phyloP scores from a whole-genome alignment of 768 basidiomycete species.

The Neoboletus magnificus region DNA sequence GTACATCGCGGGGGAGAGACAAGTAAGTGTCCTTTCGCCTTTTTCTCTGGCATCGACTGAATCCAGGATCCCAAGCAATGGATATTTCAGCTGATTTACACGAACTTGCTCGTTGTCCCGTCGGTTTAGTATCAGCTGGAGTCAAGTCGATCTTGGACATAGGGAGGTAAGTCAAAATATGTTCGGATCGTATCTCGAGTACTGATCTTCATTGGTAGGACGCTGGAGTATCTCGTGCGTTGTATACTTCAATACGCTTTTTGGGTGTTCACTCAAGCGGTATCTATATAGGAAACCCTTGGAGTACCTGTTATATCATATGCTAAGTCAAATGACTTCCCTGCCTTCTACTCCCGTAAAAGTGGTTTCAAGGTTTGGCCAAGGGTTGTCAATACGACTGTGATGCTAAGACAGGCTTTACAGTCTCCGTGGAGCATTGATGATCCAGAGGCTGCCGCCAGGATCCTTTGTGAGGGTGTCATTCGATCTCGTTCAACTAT shows the following conservation, averaged over 20 bases:
- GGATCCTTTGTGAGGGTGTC: slow-evolving; percentile 62
- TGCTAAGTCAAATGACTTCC: slow-evolving; percentile 74
- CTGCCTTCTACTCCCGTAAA: slow-evolving; percentile 86
- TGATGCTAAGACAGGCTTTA: neutral
- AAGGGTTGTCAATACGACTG: neutral
- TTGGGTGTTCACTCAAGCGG: neutral
- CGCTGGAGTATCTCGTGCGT: slow-evolving; percentile 73
- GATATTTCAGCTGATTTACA: slow-evolving; percentile 94
- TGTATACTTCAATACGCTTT: neutral
- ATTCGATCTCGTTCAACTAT: neutral
- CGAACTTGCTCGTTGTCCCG: slow-evolving; percentile 84
- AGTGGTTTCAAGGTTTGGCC: slow-evolving; percentile 68
- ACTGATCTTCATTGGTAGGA: slow-evolving; percentile 41
- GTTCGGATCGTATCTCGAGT: neutral
- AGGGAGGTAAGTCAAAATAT: slow-evolving; percentile 46
- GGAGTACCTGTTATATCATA: slow-evolving; percentile 90
- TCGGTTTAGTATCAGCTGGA: slow-evolving; percentile 90
- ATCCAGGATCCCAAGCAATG: slow-evolving; percentile 56
- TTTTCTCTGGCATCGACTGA: neutral
- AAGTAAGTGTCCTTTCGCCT: slow-evolving; percentile 37
- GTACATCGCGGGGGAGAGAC: slow-evolving; percentile 77
- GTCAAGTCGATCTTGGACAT: slow-evolving; percentile 96
- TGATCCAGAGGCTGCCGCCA: slow-evolving; percentile 64
- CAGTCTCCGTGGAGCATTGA: slow-evolving; percentile 80
- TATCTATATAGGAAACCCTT: slow-evolving; percentile 72